These are phyloP conservation scores for Botrytis squamosa DNA, from an alignment of 2,329 filamentous ascomycete genomes.

Conservation along the genomic window DNA sequence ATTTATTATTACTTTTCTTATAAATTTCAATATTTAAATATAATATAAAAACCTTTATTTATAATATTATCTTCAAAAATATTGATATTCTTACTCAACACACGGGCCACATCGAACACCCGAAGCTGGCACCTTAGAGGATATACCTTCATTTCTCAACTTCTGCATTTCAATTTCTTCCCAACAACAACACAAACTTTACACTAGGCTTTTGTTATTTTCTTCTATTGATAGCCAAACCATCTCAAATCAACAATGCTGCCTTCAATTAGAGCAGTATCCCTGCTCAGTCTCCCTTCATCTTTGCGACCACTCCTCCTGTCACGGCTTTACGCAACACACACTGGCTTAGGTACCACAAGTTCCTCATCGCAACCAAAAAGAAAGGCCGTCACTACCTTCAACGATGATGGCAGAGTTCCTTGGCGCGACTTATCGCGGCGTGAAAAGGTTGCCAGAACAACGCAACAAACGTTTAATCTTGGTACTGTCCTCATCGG, in stretches of 20 bases:
- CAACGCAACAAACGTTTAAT: slow-evolving; percentile 90
- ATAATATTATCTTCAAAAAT: too few species aligned
- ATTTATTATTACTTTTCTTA: too few species aligned
- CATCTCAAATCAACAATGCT: slow-evolving; percentile 15
- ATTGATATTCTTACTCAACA: too few species aligned
- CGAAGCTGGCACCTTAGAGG: too few species aligned
- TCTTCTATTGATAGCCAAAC: not conserved
- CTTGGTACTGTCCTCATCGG: slow-evolving; percentile 75
- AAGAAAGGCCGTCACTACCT: slow-evolving; percentile 72
- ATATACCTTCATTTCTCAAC: not conserved
- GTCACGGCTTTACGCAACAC: slow-evolving; percentile 57
- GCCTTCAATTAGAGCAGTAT: slow-evolving; percentile 16
- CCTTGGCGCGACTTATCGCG: slow-evolving; percentile 75
- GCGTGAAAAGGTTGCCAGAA: slow-evolving; percentile 76
- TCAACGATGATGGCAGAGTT: slow-evolving; percentile 81
- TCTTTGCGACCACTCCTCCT: slow-evolving; percentile 43
- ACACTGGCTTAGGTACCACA: slow-evolving; percentile 46
- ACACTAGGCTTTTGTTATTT: not conserved
- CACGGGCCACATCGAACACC: too few species aligned
- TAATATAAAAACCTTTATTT: too few species aligned
- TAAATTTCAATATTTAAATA: too few species aligned
- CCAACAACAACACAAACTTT: not conserved
- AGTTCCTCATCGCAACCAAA: slow-evolving; percentile 44
- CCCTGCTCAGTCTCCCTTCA: slow-evolving; percentile 42
- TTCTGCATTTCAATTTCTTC: not conserved